phyloP scores from a whole-genome alignment of 2,329 filamentous ascomycete genomes.

The Penicillium italicum region DNA sequence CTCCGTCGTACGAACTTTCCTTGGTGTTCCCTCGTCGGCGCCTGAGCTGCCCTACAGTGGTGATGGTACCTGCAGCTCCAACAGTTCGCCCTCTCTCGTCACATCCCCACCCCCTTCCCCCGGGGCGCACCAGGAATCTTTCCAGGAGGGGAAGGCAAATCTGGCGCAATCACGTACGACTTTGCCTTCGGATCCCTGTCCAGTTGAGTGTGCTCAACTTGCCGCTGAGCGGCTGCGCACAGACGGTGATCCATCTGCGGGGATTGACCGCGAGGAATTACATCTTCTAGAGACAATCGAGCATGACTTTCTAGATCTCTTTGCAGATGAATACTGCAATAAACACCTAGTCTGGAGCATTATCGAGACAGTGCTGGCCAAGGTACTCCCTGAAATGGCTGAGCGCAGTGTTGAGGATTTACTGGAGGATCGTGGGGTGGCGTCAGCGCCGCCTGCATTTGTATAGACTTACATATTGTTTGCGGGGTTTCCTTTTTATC shows the following conservation, averaged over 20 bases:
- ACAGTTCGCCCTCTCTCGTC: constrained; percentile 17
- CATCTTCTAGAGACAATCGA: constrained; percentile 59
- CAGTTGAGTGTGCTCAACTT: neutral
- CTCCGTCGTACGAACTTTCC: constrained; percentile 44
- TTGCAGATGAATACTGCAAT: constrained; percentile 83
- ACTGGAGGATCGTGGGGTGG: constrained; percentile 64
- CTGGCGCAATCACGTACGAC: constrained; percentile 3
- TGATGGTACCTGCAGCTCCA: constrained; percentile 26
- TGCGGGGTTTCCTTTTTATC: neutral
- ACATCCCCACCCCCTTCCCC: constrained; percentile 15
- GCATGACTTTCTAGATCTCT: constrained; percentile 63
- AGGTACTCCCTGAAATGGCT: constrained; percentile 77
- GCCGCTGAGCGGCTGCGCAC: constrained; percentile 10
- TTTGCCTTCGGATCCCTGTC: neutral
- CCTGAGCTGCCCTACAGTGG: constrained; percentile 7
- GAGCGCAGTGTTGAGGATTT: constrained; percentile 69
- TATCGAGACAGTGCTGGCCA: constrained; percentile 75
- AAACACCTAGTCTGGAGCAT: constrained; percentile 83
- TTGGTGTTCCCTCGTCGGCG: constrained; percentile 31
- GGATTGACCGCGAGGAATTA: constrained; percentile 44
- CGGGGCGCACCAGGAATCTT: neutral
- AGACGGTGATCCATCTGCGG: constrained; percentile 19
- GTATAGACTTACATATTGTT: constrained; percentile 2
- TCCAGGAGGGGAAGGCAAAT: neutral
- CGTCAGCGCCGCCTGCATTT: constrained; percentile 16